Evolutionary conservation across 75 land plant species (phyloP), one percentile per base, ranked within the genome.

Genomic region (Picea sitchensis): DNA sequence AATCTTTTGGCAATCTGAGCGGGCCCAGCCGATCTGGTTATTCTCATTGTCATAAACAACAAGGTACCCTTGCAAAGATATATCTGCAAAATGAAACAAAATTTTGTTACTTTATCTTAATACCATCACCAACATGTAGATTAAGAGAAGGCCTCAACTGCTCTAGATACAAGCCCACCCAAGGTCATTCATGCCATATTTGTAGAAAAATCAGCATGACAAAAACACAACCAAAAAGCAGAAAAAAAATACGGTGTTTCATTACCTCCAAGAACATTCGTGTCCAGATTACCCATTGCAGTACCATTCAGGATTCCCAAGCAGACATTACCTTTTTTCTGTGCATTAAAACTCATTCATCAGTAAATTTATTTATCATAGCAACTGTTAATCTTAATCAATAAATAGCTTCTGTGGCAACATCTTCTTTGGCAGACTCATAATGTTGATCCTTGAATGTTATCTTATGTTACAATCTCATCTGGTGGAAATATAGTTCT

Each of bases 201-300:
- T 68, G 15, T 38, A 18, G 1, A 15, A 68, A 15, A 36, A 68
- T 15, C n/a, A 36, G n/a, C n/a, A 21, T 18, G 9, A 68, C 17
- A 36, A 67, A 36, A 67, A 13, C 71, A 36, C 20, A 67, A 36
- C 4, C 17, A 12, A 34, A 20, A 67, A 30, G 34, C 21, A 64
- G 17, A 1, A 31, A 68, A 36, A 68, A 18, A 38, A 5, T 26
- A 68, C 38, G 3, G 15, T 15, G 38, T 36, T 36, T 36, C 38
- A 23, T 78, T 82, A 96, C 98, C 98, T 85, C 98, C 98, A 44
- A 96, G 87, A 58, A 93, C 67, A 80, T 92, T 96, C 14, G 81
- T 78, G 64, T 82, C 79, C 18, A 83, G 62, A 32, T 82, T 73
- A 1, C 90, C 86, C 12, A 82, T 61, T 38, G 80, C 84, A 13